These are phyloP conservation scores for Eruca vesicaria DNA, from an alignment of 441 rosid genomes.

Conservation along the genomic window DNA sequence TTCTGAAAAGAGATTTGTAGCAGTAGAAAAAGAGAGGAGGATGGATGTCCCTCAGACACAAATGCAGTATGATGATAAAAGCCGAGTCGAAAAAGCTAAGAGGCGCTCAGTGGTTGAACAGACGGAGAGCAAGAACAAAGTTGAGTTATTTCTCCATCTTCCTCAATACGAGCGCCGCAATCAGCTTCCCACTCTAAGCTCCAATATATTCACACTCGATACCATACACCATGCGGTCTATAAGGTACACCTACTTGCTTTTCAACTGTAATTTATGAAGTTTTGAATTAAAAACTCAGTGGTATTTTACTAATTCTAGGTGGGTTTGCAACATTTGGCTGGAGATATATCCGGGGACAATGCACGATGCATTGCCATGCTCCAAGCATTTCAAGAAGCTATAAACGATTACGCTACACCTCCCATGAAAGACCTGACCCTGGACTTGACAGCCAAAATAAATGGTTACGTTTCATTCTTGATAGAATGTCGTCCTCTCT, in stretches of 20 bases:
- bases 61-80: conserved; percentile 89
- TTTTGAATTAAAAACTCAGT: neutral
- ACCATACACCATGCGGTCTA: conserved; percentile 82
- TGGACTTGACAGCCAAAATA: conserved; percentile 61
- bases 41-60: conserved; percentile 85
- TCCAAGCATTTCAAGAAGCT: conserved; percentile 62
- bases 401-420: conserved; percentile 58
- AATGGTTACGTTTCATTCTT: conserved; percentile 58
- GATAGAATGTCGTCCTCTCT: conserved; percentile 65
- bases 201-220: conserved; percentile 71
- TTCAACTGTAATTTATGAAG: neutral
- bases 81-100: conserved; percentile 87
- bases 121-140: conserved; percentile 85
- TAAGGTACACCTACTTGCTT: conserved; percentile 49
- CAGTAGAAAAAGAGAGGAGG: conserved; percentile 72
- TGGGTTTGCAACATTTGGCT: conserved; percentile 59
- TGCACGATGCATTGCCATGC: conserved; percentile 70
- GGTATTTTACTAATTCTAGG: conserved; percentile 34
- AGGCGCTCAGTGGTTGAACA: conserved; percentile 78
- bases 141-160: conserved; percentile 84
- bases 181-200: conserved; percentile 71
- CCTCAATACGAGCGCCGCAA: conserved; percentile 87
- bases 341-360: conserved; percentile 62
- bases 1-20: conserved; percentile 59
- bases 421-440: conserved; percentile 44